Evolutionary conservation across 108 stramenopile genomes (phyloP).

Genomic region (Cyclotella sp.): DNA sequence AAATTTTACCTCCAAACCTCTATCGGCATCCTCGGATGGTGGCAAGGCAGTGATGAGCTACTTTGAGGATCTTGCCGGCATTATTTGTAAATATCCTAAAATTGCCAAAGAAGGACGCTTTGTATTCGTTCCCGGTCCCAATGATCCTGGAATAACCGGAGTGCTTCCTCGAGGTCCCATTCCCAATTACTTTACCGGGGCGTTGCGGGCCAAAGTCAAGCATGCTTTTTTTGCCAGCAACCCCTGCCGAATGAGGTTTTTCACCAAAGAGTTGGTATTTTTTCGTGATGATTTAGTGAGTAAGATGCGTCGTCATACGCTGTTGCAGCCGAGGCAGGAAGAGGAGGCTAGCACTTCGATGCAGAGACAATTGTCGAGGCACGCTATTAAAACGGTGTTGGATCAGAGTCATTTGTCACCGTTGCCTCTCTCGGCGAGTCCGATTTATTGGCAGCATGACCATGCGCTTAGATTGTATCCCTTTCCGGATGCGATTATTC

Average conservation of each 20-base stretch:
- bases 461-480: slow-evolving; percentile 92
- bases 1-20: slow-evolving; percentile 82
- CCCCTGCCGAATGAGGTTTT: slow-evolving; percentile 88
- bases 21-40: slow-evolving; percentile 40
- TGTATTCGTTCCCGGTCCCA: slow-evolving; percentile 91
- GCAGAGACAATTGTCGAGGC: slow-evolving; percentile 41
- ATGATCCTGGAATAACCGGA: slow-evolving; percentile 72
- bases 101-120: slow-evolving; percentile 75
- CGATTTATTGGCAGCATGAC: slow-evolving; percentile 94
- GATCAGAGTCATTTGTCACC: slow-evolving; percentile 94
- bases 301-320: slow-evolving; percentile 76
- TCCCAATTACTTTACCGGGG: slow-evolving; percentile 61
- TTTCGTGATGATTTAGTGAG: slow-evolving; percentile 89
- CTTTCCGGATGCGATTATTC: slow-evolving; percentile 83
- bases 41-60: slow-evolving; percentile 57
- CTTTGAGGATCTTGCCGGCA: slow-evolving; percentile 70
- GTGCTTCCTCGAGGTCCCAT: slow-evolving; percentile 76
- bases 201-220: slow-evolving; percentile 50
- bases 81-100: slow-evolving; percentile 66
- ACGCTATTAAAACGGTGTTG: slow-evolving; percentile 84
- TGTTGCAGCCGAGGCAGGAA: slow-evolving; percentile 64
- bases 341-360: slow-evolving; percentile 23
- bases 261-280: slow-evolving; percentile 90
- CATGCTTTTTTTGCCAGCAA: slow-evolving; percentile 71
- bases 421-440: slow-evolving; percentile 68